Percentiles rank a stretch among this genome's conserved stretches.
Conservation (phyloP, 1,284 basidiomycete species). For the Apiotrichum sp. region DNA sequence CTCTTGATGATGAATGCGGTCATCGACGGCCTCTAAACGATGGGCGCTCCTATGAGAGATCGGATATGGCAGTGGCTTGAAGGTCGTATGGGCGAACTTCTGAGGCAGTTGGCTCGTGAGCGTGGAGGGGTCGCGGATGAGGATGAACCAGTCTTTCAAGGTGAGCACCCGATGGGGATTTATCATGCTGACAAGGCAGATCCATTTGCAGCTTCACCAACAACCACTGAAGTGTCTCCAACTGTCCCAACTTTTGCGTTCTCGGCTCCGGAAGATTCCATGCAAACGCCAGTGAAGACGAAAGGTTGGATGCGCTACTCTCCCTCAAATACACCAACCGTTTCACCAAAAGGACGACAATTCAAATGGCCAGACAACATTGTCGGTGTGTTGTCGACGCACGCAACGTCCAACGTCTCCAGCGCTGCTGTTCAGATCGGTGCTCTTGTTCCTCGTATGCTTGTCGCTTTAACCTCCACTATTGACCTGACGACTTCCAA, state of each 20-base stretch:
- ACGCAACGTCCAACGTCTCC: slow-evolving; percentile 9
- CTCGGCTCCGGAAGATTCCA: slow-evolving; percentile 8
- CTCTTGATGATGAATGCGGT: slow-evolving; percentile 41
- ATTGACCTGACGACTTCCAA: slow-evolving; percentile 23
- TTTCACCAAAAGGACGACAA: no score
- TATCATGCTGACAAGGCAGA: slow-evolving; percentile 6
- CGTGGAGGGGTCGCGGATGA: slow-evolving; percentile 10
- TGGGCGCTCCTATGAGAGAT: slow-evolving; percentile 46
- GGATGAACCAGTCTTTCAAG: slow-evolving; percentile 2
- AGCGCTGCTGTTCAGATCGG: slow-evolving; percentile 17
- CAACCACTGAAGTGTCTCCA: no score
- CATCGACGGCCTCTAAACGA: slow-evolving; percentile 27
- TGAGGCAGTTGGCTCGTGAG: slow-evolving; percentile 19
- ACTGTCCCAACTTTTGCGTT: slow-evolving; percentile 19
- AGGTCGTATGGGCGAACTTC: slow-evolving; percentile 27
- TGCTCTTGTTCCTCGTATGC: slow-evolving; percentile 26
- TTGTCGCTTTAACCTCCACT: slow-evolving; percentile 27
- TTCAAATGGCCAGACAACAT: slow-evolving; percentile 12
- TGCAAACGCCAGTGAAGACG: neutral
- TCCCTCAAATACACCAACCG: slow-evolving; percentile 15
- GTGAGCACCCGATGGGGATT: no score
- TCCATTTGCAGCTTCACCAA: slow-evolving; percentile 4
- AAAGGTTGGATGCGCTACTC: slow-evolving; percentile 32
- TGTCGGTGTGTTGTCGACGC: slow-evolving; percentile 24
- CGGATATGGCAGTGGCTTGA: slow-evolving; percentile 50